Percentiles rank a stretch among this genome's conserved stretches.
These are phyloP conservation scores for Talaromyces stipitatus DNA, from an alignment of 495 filamentous ascomycete species.

Conservation along the genomic window DNA sequence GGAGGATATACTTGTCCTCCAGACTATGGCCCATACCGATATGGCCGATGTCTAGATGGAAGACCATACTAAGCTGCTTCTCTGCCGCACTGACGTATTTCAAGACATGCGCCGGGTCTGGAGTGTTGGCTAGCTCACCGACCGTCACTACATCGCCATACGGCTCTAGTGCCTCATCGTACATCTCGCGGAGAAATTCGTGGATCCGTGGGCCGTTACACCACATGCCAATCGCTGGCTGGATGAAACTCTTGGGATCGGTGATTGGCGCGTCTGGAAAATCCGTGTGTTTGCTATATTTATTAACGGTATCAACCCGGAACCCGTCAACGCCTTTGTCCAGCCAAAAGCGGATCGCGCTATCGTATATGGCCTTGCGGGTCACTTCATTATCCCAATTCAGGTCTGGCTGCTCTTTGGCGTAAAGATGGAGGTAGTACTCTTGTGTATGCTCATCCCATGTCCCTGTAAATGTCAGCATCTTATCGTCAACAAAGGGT, in stretches of 20 bases:
- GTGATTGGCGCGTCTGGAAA: constrained; percentile 33
- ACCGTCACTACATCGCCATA: constrained; percentile 48
- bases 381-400: constrained; percentile 39
- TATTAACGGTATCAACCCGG: constrained; percentile 40
- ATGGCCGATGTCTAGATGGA: constrained; percentile 55
- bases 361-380: constrained; percentile 31
- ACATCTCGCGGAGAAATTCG: constrained; percentile 50
- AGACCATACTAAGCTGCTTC: constrained; percentile 39
- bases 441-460: constrained; percentile 37
- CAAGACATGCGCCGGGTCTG: constrained; percentile 39
- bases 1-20: constrained; percentile 29
- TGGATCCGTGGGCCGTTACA: constrained; percentile 43
- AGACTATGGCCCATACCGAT: constrained; percentile 41
- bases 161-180: constrained; percentile 39
- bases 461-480: constrained; percentile 31
- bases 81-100: constrained; percentile 37
- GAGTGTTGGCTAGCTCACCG: constrained; percentile 50
- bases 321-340: constrained; percentile 37
- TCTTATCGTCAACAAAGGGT: constrained; percentile 9
- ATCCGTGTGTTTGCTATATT: constrained; percentile 26
- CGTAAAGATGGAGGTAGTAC: constrained; percentile 41
- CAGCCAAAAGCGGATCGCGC: constrained; percentile 39
- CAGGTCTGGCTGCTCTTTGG: constrained; percentile 38
- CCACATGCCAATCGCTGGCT: constrained; percentile 23
- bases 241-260: constrained; percentile 21